Evolutionary conservation across 805 yeast species (phyloP), one percentile per base, ranked within the genome.

Genomic region (Tetrapisispora fleetii): DNA sequence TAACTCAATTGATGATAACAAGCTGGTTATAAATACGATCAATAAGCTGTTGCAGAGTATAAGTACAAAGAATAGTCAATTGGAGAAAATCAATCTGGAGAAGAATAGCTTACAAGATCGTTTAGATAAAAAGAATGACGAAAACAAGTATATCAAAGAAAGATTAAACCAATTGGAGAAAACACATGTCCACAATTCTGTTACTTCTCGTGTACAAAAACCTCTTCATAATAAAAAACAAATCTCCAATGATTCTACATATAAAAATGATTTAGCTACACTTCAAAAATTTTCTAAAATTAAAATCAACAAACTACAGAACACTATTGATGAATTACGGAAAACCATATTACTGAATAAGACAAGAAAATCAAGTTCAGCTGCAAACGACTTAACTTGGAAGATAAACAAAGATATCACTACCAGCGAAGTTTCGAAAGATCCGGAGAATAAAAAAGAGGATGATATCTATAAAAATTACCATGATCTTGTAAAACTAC

Each of bases 341-440:
- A 46, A 43, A 13, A 42, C 48, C 33, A 24, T 50, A 16, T 44
- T 40, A 38, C 28, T 32, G 10, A 51, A 49, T 21, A 44, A 52
- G 4, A 42, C 45, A 9, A 45, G 50, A 18, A 48, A 45, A 28
- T 24, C 28, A 8, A 36, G 36, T 43, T 21, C 33, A 10, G 35
- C 24, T 22, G 30, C 40, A 16, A 38, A 21, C 9, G 52, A 52
- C 43, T 11, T 52, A n/a, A 52, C 54, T 9, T 86, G 87, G 85
- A 81, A 79, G 28, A 67, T 78, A n/a, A 66, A 71, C 67, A 75
- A 81, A 63, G 95, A 87, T 59, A 81, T 86, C 59, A 85, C 95
- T 2, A 35, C 32, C 33, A 28, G n/a, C 4, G 35, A 4, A 37
- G 3, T 37, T 21, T 4, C 3, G 43, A 11, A 27, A 1, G 19